Base-by-base conservation (phyloP, 768 basidiomycete species). In the Panaeolus papilionaceus region DNA sequence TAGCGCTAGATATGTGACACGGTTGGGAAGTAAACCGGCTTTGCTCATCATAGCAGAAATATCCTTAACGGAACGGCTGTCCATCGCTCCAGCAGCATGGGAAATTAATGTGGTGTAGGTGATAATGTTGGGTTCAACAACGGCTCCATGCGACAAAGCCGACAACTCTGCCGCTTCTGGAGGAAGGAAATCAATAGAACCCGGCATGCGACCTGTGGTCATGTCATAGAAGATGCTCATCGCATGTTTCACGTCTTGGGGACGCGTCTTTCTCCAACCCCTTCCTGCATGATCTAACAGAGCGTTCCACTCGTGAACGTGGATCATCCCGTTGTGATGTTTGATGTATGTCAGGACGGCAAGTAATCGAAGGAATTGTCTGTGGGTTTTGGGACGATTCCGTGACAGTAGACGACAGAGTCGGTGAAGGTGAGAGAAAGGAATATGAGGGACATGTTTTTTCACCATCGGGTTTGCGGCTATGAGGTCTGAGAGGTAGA, bases 251-350 rank as follows among this genome's bases (percentile, higher is more conserved):
- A 90, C 90, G 68, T 92, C 88, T 67, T 84, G 84, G 62, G 80
- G 68, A 33, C 80, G 77, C 47, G 87, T 86, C 74, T 84, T 88
- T 66, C 91, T 84, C 79, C 84, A 88, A 3, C 91, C 90, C 67
- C 84, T 85, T 16, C 88, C 92, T 0, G 89, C 88, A 73, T 82
- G 83, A 71, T 90, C 84, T 67, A 94, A 85, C 54, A 95, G 82
- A 8, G 86, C 80, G 74, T 94, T 94, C 91, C 93, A 94, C 75
- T 93, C 87, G 83, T 87, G 88, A n/a, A 79, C 71, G 69, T 85
- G 80, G 38, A 93, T 75, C 11, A 65, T 78, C 26, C 88, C 90
- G 12, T 87, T 89, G n/a, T 79, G 80, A 23, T 77, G 78, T 66
- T 84, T 86, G 45, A 94, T 79, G 51, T 82, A 83, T 49, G 84